phyloP scores from a whole-genome alignment of 768 basidiomycete genomes.

The Butyriboletus loyo region DNA sequence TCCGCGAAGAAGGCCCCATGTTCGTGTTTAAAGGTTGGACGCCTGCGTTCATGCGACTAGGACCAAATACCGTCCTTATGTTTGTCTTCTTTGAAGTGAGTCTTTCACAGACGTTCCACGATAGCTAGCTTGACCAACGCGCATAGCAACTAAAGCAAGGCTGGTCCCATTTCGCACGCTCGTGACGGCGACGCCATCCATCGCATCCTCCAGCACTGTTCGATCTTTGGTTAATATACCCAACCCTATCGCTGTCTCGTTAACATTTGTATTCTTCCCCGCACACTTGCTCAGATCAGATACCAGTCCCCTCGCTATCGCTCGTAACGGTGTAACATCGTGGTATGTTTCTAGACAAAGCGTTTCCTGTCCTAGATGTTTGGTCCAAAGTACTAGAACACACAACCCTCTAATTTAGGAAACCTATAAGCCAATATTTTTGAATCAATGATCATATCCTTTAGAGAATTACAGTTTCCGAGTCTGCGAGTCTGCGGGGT shows the following conservation, averaged over 20 bases:
- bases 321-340: slow-evolving; percentile 2
- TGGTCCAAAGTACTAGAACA: neutral
- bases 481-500: neutral
- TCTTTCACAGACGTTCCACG: neutral
- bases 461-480: neutral
- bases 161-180: slow-evolving; percentile 38
- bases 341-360: slow-evolving; percentile 8
- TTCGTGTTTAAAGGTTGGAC: slow-evolving; percentile 91
- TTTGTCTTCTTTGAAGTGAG: slow-evolving; percentile 82
- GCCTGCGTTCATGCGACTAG: slow-evolving; percentile 80
- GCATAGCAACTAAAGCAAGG: slow-evolving; percentile 67
- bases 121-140: slow-evolving; percentile 4
- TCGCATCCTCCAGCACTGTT: neutral
- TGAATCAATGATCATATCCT: neutral
- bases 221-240: neutral
- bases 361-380: neutral
- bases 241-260: neutral
- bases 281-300: neutral
- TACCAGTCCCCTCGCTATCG: neutral
- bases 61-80: slow-evolving; percentile 79
- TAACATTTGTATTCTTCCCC: slow-evolving; percentile 1
- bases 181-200: neutral
- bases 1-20: slow-evolving; percentile 68
- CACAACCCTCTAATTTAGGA: neutral
- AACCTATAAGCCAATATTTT: too few relatives aligned